Evolutionary conservation across 1,284 basidiomycete species (phyloP).

Genomic region (Tilletia horrida): DNA sequence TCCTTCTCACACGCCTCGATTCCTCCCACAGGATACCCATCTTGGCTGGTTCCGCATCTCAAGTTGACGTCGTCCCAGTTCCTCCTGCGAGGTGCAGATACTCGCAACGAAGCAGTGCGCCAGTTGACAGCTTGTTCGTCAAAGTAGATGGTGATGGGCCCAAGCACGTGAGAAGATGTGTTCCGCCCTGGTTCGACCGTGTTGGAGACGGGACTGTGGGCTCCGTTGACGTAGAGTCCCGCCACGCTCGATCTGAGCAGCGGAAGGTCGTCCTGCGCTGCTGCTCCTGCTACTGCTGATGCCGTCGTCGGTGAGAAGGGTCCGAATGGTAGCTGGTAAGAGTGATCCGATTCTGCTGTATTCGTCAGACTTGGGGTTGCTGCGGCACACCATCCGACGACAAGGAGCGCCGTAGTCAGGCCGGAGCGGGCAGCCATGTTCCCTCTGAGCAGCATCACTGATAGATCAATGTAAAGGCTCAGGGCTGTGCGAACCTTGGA

Average conservation of each 20-base stretch:
- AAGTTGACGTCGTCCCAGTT: conserved; percentile 34
- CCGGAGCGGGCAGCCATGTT: too few relatives aligned
- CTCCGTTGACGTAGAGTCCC: conserved; percentile 1
- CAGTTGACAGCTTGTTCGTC: conserved; percentile 26
- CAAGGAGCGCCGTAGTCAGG: too few relatives aligned
- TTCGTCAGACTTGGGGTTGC: too few relatives aligned
- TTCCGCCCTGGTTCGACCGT: background rate
- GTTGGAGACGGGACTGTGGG: background rate
- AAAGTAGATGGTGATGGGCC: conserved; percentile 28
- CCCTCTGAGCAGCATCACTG: too few relatives aligned
- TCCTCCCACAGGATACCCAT: conserved; percentile 22
- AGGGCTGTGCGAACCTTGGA: too few relatives aligned
- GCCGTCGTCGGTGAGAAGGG: too few relatives aligned
- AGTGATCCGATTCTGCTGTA: too few relatives aligned
- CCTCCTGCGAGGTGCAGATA: conserved; percentile 26
- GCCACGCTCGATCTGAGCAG: background rate
- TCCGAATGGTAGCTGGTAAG: too few relatives aligned
- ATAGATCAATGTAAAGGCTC: too few relatives aligned
- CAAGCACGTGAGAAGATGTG: background rate
- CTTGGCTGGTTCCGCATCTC: conserved; percentile 25
- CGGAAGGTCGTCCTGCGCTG: background rate
- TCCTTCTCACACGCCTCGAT: conserved; percentile 35
- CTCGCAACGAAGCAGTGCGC: conserved; percentile 19
- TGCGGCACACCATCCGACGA: too few relatives aligned
- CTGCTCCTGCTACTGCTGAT: too few relatives aligned